Conservation (phyloP, 202 grass and related monocot genomes). For the Carex arenaria region DNA sequence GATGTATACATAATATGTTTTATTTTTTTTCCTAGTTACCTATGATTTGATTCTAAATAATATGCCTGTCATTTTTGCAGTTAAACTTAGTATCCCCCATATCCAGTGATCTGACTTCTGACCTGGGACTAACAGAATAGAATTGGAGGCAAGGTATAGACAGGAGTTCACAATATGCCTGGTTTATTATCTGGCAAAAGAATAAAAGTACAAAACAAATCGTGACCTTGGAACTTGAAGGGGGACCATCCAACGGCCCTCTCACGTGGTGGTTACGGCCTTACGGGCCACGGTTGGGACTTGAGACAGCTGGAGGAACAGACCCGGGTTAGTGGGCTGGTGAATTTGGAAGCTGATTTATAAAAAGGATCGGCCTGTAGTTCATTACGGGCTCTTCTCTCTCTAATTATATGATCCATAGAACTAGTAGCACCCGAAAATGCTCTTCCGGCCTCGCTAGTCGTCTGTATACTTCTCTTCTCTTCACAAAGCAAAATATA, state of each 20-base stretch:
- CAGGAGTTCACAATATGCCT: not conserved
- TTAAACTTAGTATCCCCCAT: too few relatives aligned
- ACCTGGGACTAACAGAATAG: not conserved
- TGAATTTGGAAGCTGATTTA: not conserved
- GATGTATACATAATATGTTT: not conserved
- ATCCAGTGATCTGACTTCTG: not conserved
- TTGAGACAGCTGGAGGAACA: not conserved
- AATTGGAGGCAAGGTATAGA: not conserved
- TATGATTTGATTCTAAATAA: not conserved
- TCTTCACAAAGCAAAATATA: too few relatives aligned
- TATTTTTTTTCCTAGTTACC: not conserved
- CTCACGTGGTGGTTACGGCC: not conserved
- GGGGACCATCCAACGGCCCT: not conserved
- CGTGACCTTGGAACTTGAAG: not conserved
- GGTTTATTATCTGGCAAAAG: not conserved
- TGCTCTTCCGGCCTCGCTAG: not conserved
- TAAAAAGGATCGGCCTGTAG: not conserved
- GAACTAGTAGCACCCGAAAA: not conserved
- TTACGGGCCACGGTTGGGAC: not conserved
- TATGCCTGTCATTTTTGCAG: not conserved
- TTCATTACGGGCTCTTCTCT: not conserved
- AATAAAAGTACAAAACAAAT: not conserved
- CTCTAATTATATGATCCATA: not conserved
- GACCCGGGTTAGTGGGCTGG: not conserved
- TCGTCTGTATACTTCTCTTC: too few relatives aligned